A percentile compares a stretch with the other conserved stretches of the same genome.
Evolutionary conservation across 192 early-diverging fungal genomes (phyloP).

Genomic region (Coemansia sp.): DNA sequence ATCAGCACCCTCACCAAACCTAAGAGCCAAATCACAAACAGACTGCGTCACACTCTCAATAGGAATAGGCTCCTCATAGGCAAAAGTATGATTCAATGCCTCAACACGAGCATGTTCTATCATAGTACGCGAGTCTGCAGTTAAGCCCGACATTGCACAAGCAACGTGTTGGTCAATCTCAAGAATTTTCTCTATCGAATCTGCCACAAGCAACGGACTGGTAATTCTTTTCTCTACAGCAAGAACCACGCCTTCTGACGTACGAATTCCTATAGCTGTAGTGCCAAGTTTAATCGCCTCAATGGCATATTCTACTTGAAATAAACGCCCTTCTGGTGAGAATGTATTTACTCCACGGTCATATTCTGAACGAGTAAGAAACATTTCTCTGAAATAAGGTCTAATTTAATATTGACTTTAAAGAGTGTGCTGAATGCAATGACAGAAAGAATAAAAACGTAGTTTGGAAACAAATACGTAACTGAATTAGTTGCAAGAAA

Average conservation of each 20-base stretch:
- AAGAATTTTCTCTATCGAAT: slow-evolving; percentile 96
- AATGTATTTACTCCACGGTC: slow-evolving; percentile 99
- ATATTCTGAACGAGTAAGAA: slow-evolving; percentile 83
- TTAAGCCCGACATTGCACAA: slow-evolving; percentile 96
- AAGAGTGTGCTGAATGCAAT: neutral
- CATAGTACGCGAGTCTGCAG: slow-evolving; percentile 96
- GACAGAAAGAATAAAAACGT: neutral
- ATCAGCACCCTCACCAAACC: slow-evolving; percentile 96
- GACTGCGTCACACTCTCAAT: slow-evolving; percentile 97
- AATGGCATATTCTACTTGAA: slow-evolving; percentile 99
- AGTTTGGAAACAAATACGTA: neutral
- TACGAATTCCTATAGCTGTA: slow-evolving; percentile 97
- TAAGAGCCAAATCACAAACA: slow-evolving; percentile 94
- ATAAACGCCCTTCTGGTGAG: slow-evolving; percentile 97
- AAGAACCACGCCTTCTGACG: slow-evolving; percentile 86
- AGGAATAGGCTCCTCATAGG: slow-evolving; percentile 92
- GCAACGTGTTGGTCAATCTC: slow-evolving; percentile 95
- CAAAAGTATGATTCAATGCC: slow-evolving; percentile 95
- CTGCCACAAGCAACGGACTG: slow-evolving; percentile 85
- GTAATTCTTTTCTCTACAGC: slow-evolving; percentile 98
- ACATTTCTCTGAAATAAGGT: slow-evolving; percentile 20
- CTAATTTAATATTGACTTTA: neutral
- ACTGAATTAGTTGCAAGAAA: neutral
- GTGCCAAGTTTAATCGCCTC: slow-evolving; percentile 99
- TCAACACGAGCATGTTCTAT: slow-evolving; percentile 97